phyloP scores from a whole-genome alignment of 176 grass and related monocot genomes.

The Aechmea fasciata region DNA sequence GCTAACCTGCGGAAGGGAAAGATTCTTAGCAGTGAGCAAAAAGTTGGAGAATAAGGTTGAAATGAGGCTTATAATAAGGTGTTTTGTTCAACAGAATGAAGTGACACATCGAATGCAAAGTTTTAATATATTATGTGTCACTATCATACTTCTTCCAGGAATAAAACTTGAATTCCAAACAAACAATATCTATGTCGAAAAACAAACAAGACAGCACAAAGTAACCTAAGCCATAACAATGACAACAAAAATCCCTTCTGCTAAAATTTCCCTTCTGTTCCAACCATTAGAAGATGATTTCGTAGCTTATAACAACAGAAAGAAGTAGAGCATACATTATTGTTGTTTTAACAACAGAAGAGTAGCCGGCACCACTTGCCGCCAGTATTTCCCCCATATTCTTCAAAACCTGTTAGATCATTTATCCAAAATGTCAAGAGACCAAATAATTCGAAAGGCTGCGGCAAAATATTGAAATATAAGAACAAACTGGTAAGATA shows the following conservation, averaged over 20 bases:
- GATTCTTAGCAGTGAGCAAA: not conserved
- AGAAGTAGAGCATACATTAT: slow-evolving; percentile 47
- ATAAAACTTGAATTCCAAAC: not conserved
- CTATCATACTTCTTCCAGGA: too few species aligned
- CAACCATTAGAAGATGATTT: too few species aligned
- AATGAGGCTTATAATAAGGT: too few species aligned
- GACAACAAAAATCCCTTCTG: too few species aligned
- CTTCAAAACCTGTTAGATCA: slow-evolving; percentile 55
- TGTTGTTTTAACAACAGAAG: slow-evolving; percentile 97
- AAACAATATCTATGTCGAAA: not conserved
- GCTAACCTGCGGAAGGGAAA: slow-evolving; percentile 49
- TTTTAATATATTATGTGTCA: too few species aligned
- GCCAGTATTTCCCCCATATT: slow-evolving; percentile 95
- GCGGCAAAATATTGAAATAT: not conserved
- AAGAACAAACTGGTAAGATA: too few species aligned
- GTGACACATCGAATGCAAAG: not conserved
- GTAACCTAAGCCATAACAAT: too few species aligned
- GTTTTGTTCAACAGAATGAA: too few species aligned
- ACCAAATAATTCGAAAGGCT: not conserved
- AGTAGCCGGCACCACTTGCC: slow-evolving; percentile 76
- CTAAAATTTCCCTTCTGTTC: too few species aligned
- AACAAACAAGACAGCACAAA: too few species aligned
- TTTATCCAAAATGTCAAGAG: not conserved
- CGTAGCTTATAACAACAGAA: too few species aligned
- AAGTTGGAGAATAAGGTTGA: too few species aligned